These are phyloP conservation scores for Pichia insulana DNA, from an alignment of 805 yeast species.

Conservation along the genomic window DNA sequence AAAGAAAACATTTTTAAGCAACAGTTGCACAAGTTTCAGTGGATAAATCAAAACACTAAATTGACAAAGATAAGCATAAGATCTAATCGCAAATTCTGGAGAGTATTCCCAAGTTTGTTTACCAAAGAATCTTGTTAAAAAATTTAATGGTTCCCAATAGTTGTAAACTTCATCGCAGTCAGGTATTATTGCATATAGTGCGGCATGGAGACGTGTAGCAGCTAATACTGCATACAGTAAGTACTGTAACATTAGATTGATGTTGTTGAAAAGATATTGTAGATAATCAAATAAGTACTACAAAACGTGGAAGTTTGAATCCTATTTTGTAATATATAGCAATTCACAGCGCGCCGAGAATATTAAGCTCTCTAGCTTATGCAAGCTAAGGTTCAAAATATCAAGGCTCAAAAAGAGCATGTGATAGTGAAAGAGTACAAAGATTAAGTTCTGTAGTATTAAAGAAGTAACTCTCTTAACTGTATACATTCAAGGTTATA, in stretches of 20 bases:
- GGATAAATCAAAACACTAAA: constrained; percentile 26
- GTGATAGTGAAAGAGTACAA: no score
- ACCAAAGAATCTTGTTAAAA: constrained; percentile 71
- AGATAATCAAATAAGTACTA: no score
- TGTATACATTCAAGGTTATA: no score
- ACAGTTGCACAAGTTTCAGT: constrained; percentile 10
- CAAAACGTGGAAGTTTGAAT: no score
- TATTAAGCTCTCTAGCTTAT: no score
- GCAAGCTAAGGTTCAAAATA: no score
- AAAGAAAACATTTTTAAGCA: neutral
- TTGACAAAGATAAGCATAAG: constrained; percentile 69
- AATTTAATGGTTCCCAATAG: constrained; percentile 90
- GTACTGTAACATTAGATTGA: neutral
- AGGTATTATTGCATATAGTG: constrained; percentile 58
- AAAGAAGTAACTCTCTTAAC: no score
- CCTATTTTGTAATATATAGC: no score
- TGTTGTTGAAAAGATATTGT: no score
- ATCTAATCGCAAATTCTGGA: constrained; percentile 78
- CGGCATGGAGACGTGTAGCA: constrained; percentile 19
- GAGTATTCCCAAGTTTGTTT: constrained; percentile 96
- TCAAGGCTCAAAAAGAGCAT: no score
- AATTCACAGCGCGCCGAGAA: no score
- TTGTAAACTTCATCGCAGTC: constrained; percentile 93
- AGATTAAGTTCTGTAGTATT: no score
- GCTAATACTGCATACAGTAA: constrained; percentile 2